phyloP scores from a whole-genome alignment of 768 basidiomycete species.

The Lentinula guzmanii region DNA sequence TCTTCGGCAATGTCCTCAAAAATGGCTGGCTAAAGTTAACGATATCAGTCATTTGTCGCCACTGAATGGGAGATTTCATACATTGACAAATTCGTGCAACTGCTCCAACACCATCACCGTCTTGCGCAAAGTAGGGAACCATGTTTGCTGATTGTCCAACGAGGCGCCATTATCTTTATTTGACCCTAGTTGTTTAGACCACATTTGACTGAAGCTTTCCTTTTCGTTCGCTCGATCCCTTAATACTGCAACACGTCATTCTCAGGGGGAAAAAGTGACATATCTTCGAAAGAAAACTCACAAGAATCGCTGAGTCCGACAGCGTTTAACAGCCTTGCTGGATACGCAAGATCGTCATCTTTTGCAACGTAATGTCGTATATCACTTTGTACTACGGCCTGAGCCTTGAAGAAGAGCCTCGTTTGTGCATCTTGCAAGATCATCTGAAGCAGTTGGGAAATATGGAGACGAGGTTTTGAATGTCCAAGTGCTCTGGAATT shows the following conservation, averaged over 20 bases:
- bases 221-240: constrained; percentile 51
- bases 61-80: constrained; percentile 23
- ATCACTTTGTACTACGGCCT: constrained; percentile 84
- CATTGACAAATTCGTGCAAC: constrained; percentile 89
- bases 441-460: constrained; percentile 78
- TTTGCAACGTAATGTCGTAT: constrained; percentile 79
- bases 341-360: constrained; percentile 79
- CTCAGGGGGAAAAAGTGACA: constrained; percentile 25
- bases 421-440: constrained; percentile 96
- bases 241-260: constrained; percentile 35
- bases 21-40: constrained; percentile 65
- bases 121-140: constrained; percentile 87
- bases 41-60: not conserved
- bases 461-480: constrained; percentile 56
- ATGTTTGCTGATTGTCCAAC: constrained; percentile 72
- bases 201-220: constrained; percentile 57
- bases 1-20: constrained; percentile 97
- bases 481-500: constrained; percentile 12
- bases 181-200: not conserved
- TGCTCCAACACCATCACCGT: constrained; percentile 91
- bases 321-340: constrained; percentile 71
- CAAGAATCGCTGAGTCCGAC: constrained; percentile 7
- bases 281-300: constrained; percentile 1
- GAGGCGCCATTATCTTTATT: constrained; percentile 55
- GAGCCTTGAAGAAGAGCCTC: constrained; percentile 91